Evolutionary conservation across 108 stramenopile species (phyloP).

Genomic region (Discostella pseudostelligera): DNA sequence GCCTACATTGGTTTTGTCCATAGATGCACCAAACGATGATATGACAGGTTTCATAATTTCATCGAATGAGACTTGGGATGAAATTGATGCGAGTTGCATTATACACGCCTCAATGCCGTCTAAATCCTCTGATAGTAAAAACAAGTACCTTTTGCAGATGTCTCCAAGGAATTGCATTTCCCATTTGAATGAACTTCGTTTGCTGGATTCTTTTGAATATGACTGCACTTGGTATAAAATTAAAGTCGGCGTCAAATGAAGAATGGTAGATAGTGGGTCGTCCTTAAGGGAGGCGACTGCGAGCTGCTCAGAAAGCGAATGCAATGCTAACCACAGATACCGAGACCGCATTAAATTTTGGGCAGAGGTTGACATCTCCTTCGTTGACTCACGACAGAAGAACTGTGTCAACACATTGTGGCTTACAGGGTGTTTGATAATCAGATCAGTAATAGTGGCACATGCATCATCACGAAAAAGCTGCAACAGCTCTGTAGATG

Average conservation of each 20-base stretch:
- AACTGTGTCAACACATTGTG: constrained; percentile 9
- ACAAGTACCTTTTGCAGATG: constrained; percentile 14
- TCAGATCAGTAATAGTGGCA: constrained; percentile 12
- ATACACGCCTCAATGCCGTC: constrained; percentile 15
- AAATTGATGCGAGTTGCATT: constrained; percentile 23
- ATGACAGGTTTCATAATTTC: constrained; percentile 34
- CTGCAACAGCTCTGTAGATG: constrained; percentile 22
- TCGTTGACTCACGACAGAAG: constrained; percentile 8
- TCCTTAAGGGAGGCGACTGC: not conserved
- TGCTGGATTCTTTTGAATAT: constrained; percentile 34
- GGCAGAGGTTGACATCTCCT: not conserved
- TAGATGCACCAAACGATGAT: constrained; percentile 11
- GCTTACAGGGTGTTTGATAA: constrained; percentile 16
- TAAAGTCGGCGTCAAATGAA: constrained; percentile 16
- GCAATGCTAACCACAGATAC: constrained; percentile 41
- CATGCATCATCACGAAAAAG: constrained; percentile 5
- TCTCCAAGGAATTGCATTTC: constrained; percentile 29
- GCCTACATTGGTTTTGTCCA: not conserved
- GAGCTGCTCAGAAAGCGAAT: constrained; percentile 29
- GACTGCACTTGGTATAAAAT: constrained; percentile 31
- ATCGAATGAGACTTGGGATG: constrained; percentile 26
- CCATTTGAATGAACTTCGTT: constrained; percentile 19
- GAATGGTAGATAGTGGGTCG: constrained; percentile 1
- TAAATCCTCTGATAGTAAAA: constrained; percentile 5
- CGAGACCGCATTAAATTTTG: constrained; percentile 22